Evolutionary conservation across 176 grass and related monocot genomes (phyloP).

Genomic region (Poa pratensis): DNA sequence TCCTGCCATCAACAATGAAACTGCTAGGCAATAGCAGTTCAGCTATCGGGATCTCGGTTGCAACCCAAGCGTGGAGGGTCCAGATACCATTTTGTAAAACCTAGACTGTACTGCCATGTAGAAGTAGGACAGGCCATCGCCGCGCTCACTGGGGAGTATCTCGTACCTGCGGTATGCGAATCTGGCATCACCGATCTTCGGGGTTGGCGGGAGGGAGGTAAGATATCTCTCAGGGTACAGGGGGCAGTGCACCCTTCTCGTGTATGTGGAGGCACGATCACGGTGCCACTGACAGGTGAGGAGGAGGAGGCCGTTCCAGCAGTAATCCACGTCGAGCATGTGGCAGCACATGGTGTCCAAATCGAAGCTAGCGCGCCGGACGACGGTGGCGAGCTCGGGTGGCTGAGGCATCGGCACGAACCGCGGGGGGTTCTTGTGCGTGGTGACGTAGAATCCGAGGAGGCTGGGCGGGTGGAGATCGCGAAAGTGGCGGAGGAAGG

Average conservation of each 20-base stretch:
- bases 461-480: background rate
- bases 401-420: background rate
- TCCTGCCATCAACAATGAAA: no score
- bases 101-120: no score
- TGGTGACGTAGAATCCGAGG: background rate
- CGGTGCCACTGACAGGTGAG: background rate
- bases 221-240: background rate
- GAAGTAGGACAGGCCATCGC: no score
- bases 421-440: background rate
- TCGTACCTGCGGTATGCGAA: no score
- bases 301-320: background rate
- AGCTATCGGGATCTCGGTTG: no score
- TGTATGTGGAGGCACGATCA: no score
- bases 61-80: no score
- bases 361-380: background rate
- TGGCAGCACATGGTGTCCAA: background rate
- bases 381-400: background rate
- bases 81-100: no score
- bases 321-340: background rate
- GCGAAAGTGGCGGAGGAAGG: slow-evolving; percentile 25
- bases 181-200: background rate
- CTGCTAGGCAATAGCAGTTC: no score
- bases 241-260: background rate
- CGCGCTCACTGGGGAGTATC: no score
- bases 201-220: background rate